A percentile compares a stretch with the other conserved stretches of the same genome.
Conservation (phyloP, 2,329 filamentous ascomycete species). For the Microdochium bolleyi region DNA sequence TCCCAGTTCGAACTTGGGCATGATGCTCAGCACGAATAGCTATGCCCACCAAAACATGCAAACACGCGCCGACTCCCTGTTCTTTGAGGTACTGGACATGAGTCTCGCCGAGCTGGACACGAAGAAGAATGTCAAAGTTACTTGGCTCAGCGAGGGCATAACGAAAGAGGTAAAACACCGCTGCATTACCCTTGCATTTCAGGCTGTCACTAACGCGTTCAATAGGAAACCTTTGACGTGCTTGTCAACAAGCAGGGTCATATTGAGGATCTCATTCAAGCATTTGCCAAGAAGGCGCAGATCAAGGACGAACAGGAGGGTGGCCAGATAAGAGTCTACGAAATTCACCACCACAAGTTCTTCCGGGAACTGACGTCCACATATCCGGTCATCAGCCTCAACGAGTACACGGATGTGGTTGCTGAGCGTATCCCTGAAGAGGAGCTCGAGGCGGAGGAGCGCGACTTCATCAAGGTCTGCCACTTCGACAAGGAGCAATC, state of each 20-base stretch:
- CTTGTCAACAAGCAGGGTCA: conserved; percentile 82
- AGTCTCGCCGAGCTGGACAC: conserved; percentile 88
- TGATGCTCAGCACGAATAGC: conserved; percentile 71
- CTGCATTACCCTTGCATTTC: neutral
- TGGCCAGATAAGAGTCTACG: conserved; percentile 70
- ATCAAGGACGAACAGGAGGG: conserved; percentile 65
- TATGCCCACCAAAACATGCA: conserved; percentile 61
- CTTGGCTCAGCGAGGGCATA: conserved; percentile 81
- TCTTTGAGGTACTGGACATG: conserved; percentile 91
- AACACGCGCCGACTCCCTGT: conserved; percentile 71
- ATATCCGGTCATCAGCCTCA: conserved; percentile 70
- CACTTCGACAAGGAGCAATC: conserved; percentile 88
- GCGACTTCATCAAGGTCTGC: conserved; percentile 67
- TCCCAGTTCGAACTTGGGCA: conserved; percentile 61
- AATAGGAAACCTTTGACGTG: conserved; percentile 67
- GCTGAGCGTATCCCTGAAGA: conserved; percentile 76
- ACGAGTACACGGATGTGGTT: conserved; percentile 76
- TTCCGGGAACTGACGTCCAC: conserved; percentile 68
- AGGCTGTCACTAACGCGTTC: neutral
- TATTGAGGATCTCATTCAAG: conserved; percentile 69
- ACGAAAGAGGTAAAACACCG: conserved; percentile 69
- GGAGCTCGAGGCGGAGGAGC: conserved; percentile 49
- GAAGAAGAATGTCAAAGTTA: conserved; percentile 79
- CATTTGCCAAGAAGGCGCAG: conserved; percentile 72
- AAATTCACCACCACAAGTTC: conserved; percentile 75